Evolutionary conservation across 257 asterid genomes (phyloP).

Genomic region (Ligustrum vulgare): DNA sequence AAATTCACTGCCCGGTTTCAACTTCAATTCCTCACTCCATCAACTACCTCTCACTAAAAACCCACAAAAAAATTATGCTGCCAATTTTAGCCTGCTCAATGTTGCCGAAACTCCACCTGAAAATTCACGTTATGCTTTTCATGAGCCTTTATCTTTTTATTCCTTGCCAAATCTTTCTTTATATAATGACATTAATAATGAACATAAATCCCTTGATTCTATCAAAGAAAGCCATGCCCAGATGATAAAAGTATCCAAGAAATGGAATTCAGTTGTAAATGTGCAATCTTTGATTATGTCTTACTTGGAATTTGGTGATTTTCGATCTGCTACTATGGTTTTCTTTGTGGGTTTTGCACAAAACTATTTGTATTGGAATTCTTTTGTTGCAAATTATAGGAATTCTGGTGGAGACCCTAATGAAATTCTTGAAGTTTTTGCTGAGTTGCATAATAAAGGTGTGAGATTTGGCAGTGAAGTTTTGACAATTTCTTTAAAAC

Average conservation of each 20-base stretch:
- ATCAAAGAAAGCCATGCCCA: constrained; percentile 62
- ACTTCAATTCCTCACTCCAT: constrained; percentile 27
- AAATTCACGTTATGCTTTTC: constrained; percentile 28
- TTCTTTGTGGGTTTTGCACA: constrained; percentile 46
- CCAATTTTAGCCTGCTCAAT: constrained; percentile 30
- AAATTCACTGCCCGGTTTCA: constrained; percentile 30
- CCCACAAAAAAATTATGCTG: constrained; percentile 17
- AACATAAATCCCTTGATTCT: constrained; percentile 31
- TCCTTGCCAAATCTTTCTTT: constrained; percentile 22
- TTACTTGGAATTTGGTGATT: constrained; percentile 48
- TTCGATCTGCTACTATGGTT: constrained; percentile 47
- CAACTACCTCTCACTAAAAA: constrained; percentile 22
- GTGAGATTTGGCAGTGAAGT: constrained; percentile 40
- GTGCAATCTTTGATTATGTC: constrained; percentile 47
- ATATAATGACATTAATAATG: constrained; percentile 10
- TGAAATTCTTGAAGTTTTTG: constrained; percentile 55
- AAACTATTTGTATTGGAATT: constrained; percentile 46
- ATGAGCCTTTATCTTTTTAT: constrained; percentile 23
- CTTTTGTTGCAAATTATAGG: constrained; percentile 47
- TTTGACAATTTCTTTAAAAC: constrained; percentile 40
- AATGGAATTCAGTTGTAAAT: constrained; percentile 29
- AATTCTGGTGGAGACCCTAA: constrained; percentile 47
- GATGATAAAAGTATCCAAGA: constrained; percentile 42
- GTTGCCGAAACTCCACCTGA: constrained; percentile 34
- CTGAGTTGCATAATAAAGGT: constrained; percentile 42